These are phyloP conservation scores for Neohortaea acidophila DNA, from an alignment of 495 filamentous ascomycete species.

Conservation along the genomic window DNA sequence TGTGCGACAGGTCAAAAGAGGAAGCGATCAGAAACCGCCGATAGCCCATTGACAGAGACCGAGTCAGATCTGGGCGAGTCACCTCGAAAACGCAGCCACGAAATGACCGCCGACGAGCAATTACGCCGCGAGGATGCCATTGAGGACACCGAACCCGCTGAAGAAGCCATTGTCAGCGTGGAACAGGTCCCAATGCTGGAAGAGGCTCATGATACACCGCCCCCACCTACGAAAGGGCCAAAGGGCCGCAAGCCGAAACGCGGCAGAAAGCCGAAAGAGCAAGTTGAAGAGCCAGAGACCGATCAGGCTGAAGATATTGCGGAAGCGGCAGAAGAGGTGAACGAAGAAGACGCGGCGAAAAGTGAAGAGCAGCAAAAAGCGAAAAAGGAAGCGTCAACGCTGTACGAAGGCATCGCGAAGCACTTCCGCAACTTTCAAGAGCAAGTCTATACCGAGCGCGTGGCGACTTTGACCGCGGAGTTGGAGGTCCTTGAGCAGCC, in stretches of 20 bases:
- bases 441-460: constrained; percentile 67
- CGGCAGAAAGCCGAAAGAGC: constrained; percentile 6
- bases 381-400: constrained; percentile 14
- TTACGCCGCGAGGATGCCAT: constrained; percentile 20
- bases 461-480: constrained; percentile 51
- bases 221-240: constrained; percentile 5
- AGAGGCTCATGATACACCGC: neutral
- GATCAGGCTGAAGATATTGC: constrained; percentile 5
- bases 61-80: constrained; percentile 37
- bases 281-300: constrained; percentile 4
- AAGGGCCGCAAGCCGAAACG: constrained; percentile 13
- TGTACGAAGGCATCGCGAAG: constrained; percentile 13
- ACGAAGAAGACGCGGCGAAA: constrained; percentile 17
- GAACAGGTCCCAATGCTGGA: neutral
- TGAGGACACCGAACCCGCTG: constrained; percentile 12
- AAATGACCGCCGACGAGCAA: constrained; percentile 11
- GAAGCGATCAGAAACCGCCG: constrained; percentile 36
- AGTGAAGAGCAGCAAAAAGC: constrained; percentile 11
- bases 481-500: constrained; percentile 63
- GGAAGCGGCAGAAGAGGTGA: neutral
- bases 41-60: constrained; percentile 25
- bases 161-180: neutral
- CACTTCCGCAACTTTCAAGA: constrained; percentile 13
- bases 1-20: constrained; percentile 23
- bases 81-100: constrained; percentile 39